phyloP scores from a whole-genome alignment of 371 early-diverging fungal species.

The Mucor irregularis region DNA sequence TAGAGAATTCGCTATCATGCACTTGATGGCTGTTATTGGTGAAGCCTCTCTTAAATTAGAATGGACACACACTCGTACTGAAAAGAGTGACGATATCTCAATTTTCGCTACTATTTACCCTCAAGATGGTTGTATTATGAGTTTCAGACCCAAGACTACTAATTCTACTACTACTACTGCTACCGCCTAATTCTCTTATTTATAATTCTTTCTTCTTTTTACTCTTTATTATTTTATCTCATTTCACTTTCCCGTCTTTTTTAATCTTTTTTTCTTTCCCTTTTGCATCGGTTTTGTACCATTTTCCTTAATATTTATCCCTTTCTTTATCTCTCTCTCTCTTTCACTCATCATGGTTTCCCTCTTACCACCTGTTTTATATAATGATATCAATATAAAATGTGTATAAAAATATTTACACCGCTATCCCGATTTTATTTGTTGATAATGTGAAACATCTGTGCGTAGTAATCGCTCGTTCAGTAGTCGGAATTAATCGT shows the following conservation, averaged over 20 bases:
- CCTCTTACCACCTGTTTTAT: background rate
- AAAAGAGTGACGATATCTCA: conserved; percentile 52
- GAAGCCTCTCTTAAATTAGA: conserved; percentile 32
- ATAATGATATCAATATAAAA: background rate
- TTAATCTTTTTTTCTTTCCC: background rate
- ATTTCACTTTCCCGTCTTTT: background rate
- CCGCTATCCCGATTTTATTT: no score
- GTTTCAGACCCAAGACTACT: conserved; percentile 41
- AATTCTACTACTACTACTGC: no score
- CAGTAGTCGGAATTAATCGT: no score
- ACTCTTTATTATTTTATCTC: background rate
- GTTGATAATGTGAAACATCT: no score
- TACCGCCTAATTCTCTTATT: conserved; percentile 2
- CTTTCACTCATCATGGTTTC: no score
- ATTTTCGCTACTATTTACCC: conserved; percentile 59
- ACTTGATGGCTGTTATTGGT: conserved; percentile 36
- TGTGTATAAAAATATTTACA: background rate
- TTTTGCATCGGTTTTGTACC: conserved; percentile 3
- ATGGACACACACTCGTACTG: conserved; percentile 39
- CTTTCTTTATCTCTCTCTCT: background rate
- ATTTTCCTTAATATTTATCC: background rate
- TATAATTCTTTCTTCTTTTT: background rate
- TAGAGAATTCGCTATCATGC: conserved; percentile 41
- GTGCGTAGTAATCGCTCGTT: no score
- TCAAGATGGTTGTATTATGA: conserved; percentile 54